Evolutionary conservation across 2,329 filamentous ascomycete genomes (phyloP), one percentile per base, ranked within the genome.

Genomic region (Fonsecaea pugnacius): DNA sequence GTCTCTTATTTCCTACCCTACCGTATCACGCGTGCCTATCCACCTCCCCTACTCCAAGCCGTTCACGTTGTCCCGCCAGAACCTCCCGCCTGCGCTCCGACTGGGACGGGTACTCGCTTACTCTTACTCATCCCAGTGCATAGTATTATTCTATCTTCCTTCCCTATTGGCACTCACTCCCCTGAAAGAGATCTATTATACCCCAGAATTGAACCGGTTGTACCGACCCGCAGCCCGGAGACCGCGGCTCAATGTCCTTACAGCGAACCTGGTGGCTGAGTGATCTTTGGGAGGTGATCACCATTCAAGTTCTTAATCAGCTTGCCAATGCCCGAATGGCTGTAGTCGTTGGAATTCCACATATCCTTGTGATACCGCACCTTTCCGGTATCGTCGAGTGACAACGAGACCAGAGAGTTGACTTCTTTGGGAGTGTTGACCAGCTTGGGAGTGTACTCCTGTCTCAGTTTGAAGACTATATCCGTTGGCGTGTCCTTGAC

Each of bases 271-370:
- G 78, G 78, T 16, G 77, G 78, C 63, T 73, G 71, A 52, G 78
- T 79, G 40, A 79, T 76, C 64, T 76, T 78, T 0, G 78, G 80
- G 70, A 81, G 73, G 69, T 81, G 71, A 64, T 81, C 77, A 8
- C 82, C 81, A 72, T 84, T 83, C 64, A 83, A 61, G 61, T 76
- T 80, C 74, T 84, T 83, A 70, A 83, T 75, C 16, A 80, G 62
- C 70, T 79, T 82, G 2, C 79, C 80, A 16, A 82, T 61, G 5
- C 80, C 79, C 55, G 78, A 75, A 71, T 82, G 79, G 35, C 73
- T 77, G 69, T 82, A 82, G 62, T 82, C 79, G 67, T 82, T 81
- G 66, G 79, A 74, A 60, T 82, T 81, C 80, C 79, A 82, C 78
- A 79, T 78, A 65, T 83, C 80, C 70, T 82, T 82, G 68, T 83